Evolutionary conservation across 108 stramenopile species (phyloP), one percentile per base, ranked within the genome.

Genomic region (Pseudonitzschia multistriata): DNA sequence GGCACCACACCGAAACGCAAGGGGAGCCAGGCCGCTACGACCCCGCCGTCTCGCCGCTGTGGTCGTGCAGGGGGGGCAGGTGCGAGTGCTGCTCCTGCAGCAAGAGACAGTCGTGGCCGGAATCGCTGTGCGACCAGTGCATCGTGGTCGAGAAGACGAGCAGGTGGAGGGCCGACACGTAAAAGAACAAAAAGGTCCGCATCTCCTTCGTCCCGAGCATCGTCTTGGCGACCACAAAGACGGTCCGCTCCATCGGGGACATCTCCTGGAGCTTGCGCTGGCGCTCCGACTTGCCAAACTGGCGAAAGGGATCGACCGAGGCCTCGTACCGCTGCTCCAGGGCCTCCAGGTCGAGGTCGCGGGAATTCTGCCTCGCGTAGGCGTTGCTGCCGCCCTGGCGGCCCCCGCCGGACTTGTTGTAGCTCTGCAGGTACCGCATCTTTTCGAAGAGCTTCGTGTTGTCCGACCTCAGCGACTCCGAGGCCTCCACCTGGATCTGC

Each of bases 401-500:
- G 31, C 29, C 54, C 77, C 53, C 34, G 19, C 60, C 55, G 22
- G 54, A 70, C 62, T 57, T 79, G 37, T 79, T 83, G 54, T 75
- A 92, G 47, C 70, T 88, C 72, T 93, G 91, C 2, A 92, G 83
- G 71, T 93, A 96, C 0, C 95, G 80, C 70, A 95, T 90, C 67
- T 92, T 91, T 69, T 96, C 95, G 71, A 90, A 96, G 22, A 96
- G 83, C 59, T 93, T 96, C 7, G 91, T 87, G 68, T 96, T 96
- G 73, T 96, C 91, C 2, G 85, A 64, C 50, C 90, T 92, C 65
- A 93, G 73, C 2, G 84, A 81, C 72, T 96, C 95, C 2, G 83
- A 50, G 1, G 81, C 70, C 35, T 85, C 77, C 11, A 96, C 92
- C 77, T 93, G 92, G 17, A 73, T 77, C 63, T 92, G 89, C 60